phyloP scores from a whole-genome alignment of 768 basidiomycete species.

The Kwoniella mangroviensis region DNA sequence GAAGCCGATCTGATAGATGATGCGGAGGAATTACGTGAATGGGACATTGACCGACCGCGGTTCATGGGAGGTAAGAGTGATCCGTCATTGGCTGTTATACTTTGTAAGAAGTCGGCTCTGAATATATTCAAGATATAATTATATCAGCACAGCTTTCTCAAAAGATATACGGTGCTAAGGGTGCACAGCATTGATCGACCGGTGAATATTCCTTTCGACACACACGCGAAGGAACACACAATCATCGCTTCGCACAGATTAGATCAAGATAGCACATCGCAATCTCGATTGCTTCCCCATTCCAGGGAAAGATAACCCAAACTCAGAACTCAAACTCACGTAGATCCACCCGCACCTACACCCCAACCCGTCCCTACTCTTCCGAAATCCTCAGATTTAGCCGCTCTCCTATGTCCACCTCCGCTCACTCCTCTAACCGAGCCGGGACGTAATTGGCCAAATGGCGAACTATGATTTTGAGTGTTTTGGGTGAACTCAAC shows the following conservation, averaged over 20 bases:
- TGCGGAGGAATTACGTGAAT: conserved; percentile 47
- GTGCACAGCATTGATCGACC: conserved; percentile 6
- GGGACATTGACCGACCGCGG: conserved; percentile 35
- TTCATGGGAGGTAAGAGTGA: conserved; percentile 44
- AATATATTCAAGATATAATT: background rate
- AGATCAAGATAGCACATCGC: background rate
- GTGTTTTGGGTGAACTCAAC: conserved; percentile 30
- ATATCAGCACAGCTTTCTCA: conserved; percentile 12
- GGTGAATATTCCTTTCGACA: background rate
- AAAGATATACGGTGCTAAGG: background rate
- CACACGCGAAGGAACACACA: conserved; percentile 1
- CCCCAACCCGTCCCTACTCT: conserved; percentile 41
- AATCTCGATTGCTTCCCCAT: background rate
- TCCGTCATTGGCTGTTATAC: conserved; percentile 52
- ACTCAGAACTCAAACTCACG: conserved; percentile 45
- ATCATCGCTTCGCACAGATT: conserved; percentile 3
- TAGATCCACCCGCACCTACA: conserved; percentile 47
- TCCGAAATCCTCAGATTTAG: conserved; percentile 69
- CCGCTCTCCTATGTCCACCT: conserved; percentile 62
- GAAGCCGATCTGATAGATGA: conserved; percentile 48
- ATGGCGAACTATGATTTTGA: conserved; percentile 9
- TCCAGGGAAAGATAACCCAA: background rate
- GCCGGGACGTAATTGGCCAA: conserved; percentile 16
- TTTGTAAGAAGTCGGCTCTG: conserved; percentile 50
- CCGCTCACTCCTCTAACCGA: conserved; percentile 29